A percentile compares a stretch with the other conserved stretches of the same genome.
Evolutionary conservation across 352 stramenopile genomes (phyloP).

Genomic region (Aphanomyces stellatus): DNA sequence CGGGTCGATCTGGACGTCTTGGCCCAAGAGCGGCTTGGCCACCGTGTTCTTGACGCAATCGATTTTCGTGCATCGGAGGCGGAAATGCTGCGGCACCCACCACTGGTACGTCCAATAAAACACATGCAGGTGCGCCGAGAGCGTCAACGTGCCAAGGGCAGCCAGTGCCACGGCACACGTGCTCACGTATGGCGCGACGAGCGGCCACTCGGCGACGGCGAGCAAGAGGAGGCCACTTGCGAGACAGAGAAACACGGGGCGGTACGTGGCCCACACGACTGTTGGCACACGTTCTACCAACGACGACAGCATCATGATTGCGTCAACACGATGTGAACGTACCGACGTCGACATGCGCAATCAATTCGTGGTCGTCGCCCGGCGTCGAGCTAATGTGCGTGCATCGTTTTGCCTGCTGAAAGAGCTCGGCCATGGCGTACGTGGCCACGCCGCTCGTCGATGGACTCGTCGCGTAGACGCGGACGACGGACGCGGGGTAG

Average conservation of each 20-base stretch:
- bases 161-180: not conserved
- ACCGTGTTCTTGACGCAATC: slow-evolving; percentile 20
- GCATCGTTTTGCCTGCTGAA: not conserved
- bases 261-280: not conserved
- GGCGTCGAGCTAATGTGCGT: not conserved
- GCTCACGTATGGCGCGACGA: not conserved
- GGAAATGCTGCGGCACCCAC: slow-evolving; percentile 5
- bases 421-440: slow-evolving; percentile 25
- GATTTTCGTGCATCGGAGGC: not conserved
- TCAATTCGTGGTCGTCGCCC: not conserved
- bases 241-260: not conserved
- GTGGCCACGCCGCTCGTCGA: slow-evolving; percentile 43
- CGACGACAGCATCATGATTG: not conserved
- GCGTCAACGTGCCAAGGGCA: not conserved
- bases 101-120: not conserved
- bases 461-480: slow-evolving; percentile 56
- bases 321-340: not conserved
- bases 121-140: not conserved
- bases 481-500: slow-evolving; percentile 61
- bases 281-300: not conserved
- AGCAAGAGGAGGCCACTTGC: not conserved
- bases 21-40: slow-evolving; percentile 24
- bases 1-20: slow-evolving; percentile 34
- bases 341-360: not conserved
- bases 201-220: not conserved